These are phyloP conservation scores for Entomophthora muscae DNA, from an alignment of 371 early-diverging fungal genomes.

Conservation along the genomic window DNA sequence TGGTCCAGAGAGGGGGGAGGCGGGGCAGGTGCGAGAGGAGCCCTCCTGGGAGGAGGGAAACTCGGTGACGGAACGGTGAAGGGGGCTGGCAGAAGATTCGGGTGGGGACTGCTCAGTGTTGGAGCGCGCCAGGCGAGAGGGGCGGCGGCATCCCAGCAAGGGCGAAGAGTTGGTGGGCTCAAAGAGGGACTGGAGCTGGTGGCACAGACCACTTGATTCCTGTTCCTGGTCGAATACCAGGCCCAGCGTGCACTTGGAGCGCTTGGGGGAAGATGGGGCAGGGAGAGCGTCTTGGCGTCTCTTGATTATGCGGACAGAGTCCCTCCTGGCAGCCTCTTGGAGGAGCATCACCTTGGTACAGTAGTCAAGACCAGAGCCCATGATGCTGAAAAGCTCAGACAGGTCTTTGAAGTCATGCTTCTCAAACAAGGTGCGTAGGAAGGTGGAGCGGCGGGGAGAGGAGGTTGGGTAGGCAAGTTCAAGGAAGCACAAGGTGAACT, in stretches of 20 bases:
- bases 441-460: background rate
- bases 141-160: background rate
- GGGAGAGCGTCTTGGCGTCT: background rate
- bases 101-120: background rate
- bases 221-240: background rate
- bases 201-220: background rate
- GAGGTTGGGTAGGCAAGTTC: slow-evolving; percentile 5
- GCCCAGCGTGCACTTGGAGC: background rate
- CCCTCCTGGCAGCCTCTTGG: slow-evolving; percentile 3
- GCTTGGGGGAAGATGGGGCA: background rate
- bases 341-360: slow-evolving; percentile 5
- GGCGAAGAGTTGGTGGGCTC: background rate
- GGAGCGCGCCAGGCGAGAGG: background rate
- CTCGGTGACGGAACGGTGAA: background rate
- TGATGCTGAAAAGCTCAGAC: slow-evolving; percentile 1
- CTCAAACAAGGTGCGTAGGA: slow-evolving; percentile 1
- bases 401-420: background rate
- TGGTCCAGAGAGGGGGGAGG: background rate
- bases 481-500: background rate
- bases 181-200: background rate
- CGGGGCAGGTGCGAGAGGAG: background rate
- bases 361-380: slow-evolving; percentile 6
- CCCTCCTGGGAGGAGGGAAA: background rate
- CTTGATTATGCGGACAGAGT: background rate
- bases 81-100: background rate